Evolutionary conservation across 2,329 filamentous ascomycete genomes (phyloP).

Genomic region (Trichoderma endophyticum): DNA sequence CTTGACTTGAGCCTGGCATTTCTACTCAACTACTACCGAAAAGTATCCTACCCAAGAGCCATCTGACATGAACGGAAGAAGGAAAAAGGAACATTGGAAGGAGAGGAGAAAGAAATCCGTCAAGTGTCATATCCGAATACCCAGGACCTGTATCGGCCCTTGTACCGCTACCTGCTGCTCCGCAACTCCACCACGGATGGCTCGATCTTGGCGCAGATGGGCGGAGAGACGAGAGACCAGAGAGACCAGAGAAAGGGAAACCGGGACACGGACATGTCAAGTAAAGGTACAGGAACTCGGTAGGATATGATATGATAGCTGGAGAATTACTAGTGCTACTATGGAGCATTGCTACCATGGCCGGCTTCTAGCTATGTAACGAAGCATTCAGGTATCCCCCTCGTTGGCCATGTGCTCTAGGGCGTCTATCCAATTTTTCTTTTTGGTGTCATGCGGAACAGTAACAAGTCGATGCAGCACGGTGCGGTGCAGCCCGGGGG

Average conservation of each 20-base stretch:
- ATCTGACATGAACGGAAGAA: not conserved
- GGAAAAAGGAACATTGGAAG: not conserved
- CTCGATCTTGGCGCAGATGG: constrained; percentile 2
- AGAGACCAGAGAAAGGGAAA: not conserved
- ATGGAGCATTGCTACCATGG: not conserved
- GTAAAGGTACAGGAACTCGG: not conserved
- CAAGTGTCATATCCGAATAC: not conserved
- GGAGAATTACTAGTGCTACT: no score
- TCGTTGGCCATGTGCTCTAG: not conserved
- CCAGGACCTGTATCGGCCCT: not conserved
- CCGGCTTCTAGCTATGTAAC: not conserved
- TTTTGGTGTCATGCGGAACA: constrained; percentile 7
- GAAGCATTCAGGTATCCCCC: not conserved
- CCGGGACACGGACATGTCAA: not conserved
- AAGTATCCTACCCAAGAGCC: no score
- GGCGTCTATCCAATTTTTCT: not conserved
- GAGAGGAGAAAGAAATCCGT: not conserved
- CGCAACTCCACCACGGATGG: constrained; percentile 10
- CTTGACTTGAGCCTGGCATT: not conserved
- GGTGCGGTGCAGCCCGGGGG: not conserved
- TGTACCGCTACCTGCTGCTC: constrained; percentile 1
- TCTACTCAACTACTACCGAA: not conserved
- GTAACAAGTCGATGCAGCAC: not conserved
- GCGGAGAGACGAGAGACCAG: not conserved
- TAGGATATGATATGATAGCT: no score